Evolutionary conservation across 371 early-diverging fungal species (phyloP).

Genomic region (Haplosporangium sp.): DNA sequence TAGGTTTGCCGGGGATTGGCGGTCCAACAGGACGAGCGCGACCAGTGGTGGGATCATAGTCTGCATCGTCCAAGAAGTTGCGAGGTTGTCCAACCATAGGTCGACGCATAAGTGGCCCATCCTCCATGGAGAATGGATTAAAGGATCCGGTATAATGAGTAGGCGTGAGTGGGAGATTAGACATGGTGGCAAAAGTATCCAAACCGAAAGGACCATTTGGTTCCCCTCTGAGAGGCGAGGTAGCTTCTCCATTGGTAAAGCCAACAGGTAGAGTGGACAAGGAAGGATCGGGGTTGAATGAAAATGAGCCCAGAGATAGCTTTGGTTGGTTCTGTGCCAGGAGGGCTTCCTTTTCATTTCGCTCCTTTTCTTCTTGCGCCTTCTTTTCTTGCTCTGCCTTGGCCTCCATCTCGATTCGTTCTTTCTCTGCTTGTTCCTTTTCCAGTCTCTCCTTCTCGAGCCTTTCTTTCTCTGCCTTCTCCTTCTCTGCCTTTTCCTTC

Average conservation of each 20-base stretch:
- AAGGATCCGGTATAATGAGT: conserved; percentile 57
- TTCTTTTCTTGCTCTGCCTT: conserved; percentile 20
- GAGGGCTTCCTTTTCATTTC: conserved; percentile 21
- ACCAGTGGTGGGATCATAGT: conserved; percentile 32
- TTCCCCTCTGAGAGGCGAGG: conserved; percentile 20
- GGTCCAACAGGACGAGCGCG: conserved; percentile 40
- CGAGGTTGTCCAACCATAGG: conserved; percentile 34
- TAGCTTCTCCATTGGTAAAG: conserved; percentile 8
- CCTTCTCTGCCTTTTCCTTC: conserved; percentile 23
- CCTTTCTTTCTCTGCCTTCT: conserved; percentile 21
- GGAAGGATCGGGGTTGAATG: conserved; percentile 47
- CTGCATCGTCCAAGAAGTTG: conserved; percentile 29
- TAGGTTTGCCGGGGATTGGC: conserved; percentile 52
- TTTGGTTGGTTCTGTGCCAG: conserved; percentile 28
- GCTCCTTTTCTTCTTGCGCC: conserved; percentile 24
- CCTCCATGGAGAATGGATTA: conserved; percentile 56
- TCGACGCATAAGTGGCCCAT: conserved; percentile 45
- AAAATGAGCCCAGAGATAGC: conserved; percentile 42
- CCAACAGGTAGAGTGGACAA: conserved; percentile 24
- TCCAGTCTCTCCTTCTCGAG: conserved; percentile 14
- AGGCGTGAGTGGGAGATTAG: conserved; percentile 38
- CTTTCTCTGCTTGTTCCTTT: conserved; percentile 21
- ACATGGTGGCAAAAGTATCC: conserved; percentile 29
- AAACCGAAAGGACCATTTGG: conserved; percentile 21
- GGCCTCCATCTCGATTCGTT: conserved; percentile 15